Percentiles rank a stretch among this genome's conserved stretches.
phyloP scores from a whole-genome alignment of 2,329 filamentous ascomycete species.

The Sarocladiaceae sp. region DNA sequence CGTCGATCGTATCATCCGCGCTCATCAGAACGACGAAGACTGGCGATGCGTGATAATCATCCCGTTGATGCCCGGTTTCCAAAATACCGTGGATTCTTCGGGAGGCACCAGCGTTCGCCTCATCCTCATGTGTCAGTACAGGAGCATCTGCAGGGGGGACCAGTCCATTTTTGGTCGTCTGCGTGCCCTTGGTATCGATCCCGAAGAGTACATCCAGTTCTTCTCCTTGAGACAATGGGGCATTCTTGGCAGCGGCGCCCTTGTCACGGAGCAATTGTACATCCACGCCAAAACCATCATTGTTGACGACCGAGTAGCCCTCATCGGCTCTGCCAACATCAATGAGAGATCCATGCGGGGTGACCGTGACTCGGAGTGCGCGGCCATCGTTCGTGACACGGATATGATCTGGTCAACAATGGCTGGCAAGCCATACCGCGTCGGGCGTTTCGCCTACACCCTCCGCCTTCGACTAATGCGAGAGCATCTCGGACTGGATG shows the following conservation, averaged over 20 bases:
- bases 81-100: conserved; percentile 90
- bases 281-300: conserved; percentile 97
- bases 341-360: conserved; percentile 96
- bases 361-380: conserved; percentile 84
- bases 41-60: conserved; percentile 91
- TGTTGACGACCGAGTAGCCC: conserved; percentile 84
- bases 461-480: conserved; percentile 91
- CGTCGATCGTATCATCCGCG: conserved; percentile 83
- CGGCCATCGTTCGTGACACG: conserved; percentile 83
- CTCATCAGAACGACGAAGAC: conserved; percentile 74
- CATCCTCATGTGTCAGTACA: conserved; percentile 95
- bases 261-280: conserved; percentile 94
- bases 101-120: conserved; percentile 91
- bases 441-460: conserved; percentile 88
- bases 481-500: conserved; percentile 92
- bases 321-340: conserved; percentile 97
- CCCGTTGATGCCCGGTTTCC: conserved; percentile 95
- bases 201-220: conserved; percentile 93
- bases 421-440: conserved; percentile 81
- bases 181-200: conserved; percentile 73
- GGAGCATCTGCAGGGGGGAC: conserved; percentile 90
- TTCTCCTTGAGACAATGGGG: conserved; percentile 92
- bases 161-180: conserved; percentile 87
- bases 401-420: conserved; percentile 90
- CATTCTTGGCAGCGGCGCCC: conserved; percentile 73